These are phyloP conservation scores for Pontederia crassipes DNA, from an alignment of 176 grass and related monocot species.

Conservation along the genomic window DNA sequence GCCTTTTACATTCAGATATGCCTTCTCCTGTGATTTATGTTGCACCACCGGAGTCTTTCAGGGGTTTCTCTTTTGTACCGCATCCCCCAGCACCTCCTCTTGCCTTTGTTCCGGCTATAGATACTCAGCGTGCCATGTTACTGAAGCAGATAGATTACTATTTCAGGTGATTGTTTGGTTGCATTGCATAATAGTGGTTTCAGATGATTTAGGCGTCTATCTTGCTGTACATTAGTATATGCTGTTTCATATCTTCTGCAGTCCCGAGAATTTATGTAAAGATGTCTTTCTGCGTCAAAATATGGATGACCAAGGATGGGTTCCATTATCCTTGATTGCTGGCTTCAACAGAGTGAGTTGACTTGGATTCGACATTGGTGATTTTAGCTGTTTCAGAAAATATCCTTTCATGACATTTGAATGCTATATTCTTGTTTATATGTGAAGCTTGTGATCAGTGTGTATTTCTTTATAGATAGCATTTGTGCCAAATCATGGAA, in stretches of 20 bases:
- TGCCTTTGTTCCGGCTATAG: conserved; percentile 22
- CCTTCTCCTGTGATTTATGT: conserved; percentile 65
- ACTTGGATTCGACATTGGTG: background rate
- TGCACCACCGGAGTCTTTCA: conserved; percentile 48
- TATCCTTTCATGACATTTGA: too few species aligned
- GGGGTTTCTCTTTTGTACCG: conserved; percentile 39
- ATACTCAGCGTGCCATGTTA: conserved; percentile 33
- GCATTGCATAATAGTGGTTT: conserved; percentile 7
- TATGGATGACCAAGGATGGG: conserved; percentile 91
- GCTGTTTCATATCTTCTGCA: conserved; percentile 28
- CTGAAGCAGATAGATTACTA: conserved; percentile 92
- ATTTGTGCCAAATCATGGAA: too few species aligned
- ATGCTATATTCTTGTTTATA: too few species aligned
- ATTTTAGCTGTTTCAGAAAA: too few species aligned
- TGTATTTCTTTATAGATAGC: too few species aligned
- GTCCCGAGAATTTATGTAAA: conserved; percentile 80
- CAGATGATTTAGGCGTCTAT: background rate
- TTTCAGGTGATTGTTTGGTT: conserved; percentile 48
- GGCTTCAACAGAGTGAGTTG: conserved; percentile 74
- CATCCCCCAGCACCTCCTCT: conserved; percentile 45
- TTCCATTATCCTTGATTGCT: conserved; percentile 71
- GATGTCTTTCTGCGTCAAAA: conserved; percentile 62
- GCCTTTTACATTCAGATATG: conserved; percentile 36
- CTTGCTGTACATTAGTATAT: conserved; percentile 17
- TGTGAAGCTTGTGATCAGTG: too few species aligned